Conservation (phyloP, 2,329 filamentous ascomycete genomes). For the Lithohypha guttulata region DNA sequence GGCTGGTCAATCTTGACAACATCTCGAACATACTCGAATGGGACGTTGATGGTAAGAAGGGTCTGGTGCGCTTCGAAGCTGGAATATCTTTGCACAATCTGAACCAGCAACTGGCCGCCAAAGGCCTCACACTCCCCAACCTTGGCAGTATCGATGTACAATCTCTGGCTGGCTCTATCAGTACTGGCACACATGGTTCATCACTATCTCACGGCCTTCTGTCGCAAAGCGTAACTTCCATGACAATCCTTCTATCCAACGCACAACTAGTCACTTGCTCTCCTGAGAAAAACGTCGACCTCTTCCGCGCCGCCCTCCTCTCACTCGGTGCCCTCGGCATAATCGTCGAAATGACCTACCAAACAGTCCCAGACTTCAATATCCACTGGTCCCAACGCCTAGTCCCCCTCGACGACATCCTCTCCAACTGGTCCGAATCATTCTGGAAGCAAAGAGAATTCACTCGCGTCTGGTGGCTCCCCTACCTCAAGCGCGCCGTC, state of each 20-base stretch:
- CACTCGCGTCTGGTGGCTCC: slow-evolving; percentile 94
- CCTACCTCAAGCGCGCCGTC: slow-evolving; percentile 77
- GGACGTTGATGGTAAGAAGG: slow-evolving; percentile 54
- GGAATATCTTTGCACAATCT: slow-evolving; percentile 73
- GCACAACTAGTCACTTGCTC: slow-evolving; percentile 64
- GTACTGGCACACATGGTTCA: slow-evolving; percentile 87
- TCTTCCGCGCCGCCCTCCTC: slow-evolving; percentile 80
- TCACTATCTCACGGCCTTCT: slow-evolving; percentile 74
- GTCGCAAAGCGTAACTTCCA: slow-evolving; percentile 61
- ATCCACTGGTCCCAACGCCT: slow-evolving; percentile 78
- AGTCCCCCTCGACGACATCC: slow-evolving; percentile 56
- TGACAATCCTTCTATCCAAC: slow-evolving; percentile 74
- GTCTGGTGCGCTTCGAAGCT: slow-evolving; percentile 67
- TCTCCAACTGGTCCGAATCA: slow-evolving; percentile 58
- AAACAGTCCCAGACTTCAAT: slow-evolving; percentile 69
- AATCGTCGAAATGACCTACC: slow-evolving; percentile 78
- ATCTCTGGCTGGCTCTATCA: slow-evolving; percentile 82
- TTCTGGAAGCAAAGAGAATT: slow-evolving; percentile 83
- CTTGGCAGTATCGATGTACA: slow-evolving; percentile 92
- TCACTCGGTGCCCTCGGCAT: slow-evolving; percentile 86
- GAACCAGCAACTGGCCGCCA: slow-evolving; percentile 59
- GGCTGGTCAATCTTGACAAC: slow-evolving; percentile 88
- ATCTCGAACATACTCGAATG: slow-evolving; percentile 55
- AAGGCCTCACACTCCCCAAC: slow-evolving; percentile 78
- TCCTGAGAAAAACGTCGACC: slow-evolving; percentile 54